These are phyloP conservation scores for Basipetospora chlamydospora DNA, from an alignment of 2,329 filamentous ascomycete genomes.

Conservation along the genomic window DNA sequence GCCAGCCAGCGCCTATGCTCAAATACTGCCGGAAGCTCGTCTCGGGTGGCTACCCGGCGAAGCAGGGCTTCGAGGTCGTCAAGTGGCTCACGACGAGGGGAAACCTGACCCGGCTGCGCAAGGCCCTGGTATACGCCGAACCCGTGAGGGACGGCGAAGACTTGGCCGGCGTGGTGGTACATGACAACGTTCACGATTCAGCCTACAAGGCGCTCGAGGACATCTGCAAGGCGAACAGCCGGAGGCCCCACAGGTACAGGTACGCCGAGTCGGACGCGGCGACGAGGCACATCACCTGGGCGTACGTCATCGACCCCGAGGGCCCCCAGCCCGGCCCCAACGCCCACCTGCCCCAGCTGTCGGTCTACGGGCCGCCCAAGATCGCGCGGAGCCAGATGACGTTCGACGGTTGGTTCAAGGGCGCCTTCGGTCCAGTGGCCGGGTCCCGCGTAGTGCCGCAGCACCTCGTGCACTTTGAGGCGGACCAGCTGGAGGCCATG, in stretches of 20 bases:
- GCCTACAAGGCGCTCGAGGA: background rate
- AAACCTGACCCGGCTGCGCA: background rate
- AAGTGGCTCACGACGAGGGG: background rate
- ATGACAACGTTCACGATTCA: background rate
- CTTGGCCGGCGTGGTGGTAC: background rate
- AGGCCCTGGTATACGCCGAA: background rate
- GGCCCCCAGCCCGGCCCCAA: too few relatives aligned
- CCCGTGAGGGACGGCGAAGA: background rate
- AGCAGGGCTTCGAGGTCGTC: constrained; percentile 1
- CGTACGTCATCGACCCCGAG: background rate
- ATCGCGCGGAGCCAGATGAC: background rate
- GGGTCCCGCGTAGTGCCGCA: background rate
- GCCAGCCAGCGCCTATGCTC: too few relatives aligned
- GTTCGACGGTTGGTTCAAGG: background rate
- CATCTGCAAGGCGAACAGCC: background rate
- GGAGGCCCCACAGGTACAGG: too few relatives aligned
- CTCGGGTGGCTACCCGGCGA: background rate
- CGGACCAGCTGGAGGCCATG: background rate
- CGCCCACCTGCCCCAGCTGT: background rate
- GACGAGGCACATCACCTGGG: background rate
- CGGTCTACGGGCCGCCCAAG: background rate
- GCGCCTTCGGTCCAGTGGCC: background rate
- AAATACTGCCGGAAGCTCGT: background rate
- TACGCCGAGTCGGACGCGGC: background rate
- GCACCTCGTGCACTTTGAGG: background rate